Conservation (phyloP, 306 rosid species). For the Castanospermum australe region DNA sequence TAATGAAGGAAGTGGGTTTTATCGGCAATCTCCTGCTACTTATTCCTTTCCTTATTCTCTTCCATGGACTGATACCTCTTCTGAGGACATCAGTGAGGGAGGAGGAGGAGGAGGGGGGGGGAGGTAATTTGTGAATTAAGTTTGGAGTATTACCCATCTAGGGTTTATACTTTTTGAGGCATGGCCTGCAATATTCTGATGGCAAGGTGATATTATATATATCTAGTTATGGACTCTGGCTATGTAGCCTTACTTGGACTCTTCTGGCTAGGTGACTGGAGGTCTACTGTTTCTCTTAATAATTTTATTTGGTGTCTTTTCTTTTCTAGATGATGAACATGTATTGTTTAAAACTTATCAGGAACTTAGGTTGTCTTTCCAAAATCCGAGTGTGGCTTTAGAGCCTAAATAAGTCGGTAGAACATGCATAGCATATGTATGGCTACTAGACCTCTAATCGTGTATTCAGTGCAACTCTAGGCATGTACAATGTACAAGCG, state of each 20-base stretch:
- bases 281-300: slow-evolving; percentile 20
- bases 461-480: slow-evolving; percentile 41
- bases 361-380: slow-evolving; percentile 18
- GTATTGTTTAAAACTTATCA: background rate
- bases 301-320: slow-evolving; percentile 19
- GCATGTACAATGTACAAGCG: slow-evolving; percentile 55
- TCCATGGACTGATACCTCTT: slow-evolving; percentile 64
- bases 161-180: slow-evolving; percentile 53
- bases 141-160: slow-evolving; percentile 33
- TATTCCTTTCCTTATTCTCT: slow-evolving; percentile 56
- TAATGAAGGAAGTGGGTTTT: slow-evolving; percentile 46
- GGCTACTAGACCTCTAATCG: slow-evolving; percentile 39
- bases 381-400: slow-evolving; percentile 7
- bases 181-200: slow-evolving; percentile 24
- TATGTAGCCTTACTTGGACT: slow-evolving; percentile 44
- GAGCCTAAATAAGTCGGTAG: slow-evolving; percentile 41
- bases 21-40: slow-evolving; percentile 36
- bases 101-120: slow-evolving; percentile 45
- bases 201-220: slow-evolving; percentile 36
- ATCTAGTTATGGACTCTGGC: slow-evolving; percentile 32
- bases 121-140: slow-evolving; percentile 42
- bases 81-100: slow-evolving; percentile 48
- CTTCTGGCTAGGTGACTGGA: slow-evolving; percentile 32
- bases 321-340: slow-evolving; percentile 1
- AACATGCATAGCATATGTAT: slow-evolving; percentile 39